Percentiles rank a stretch among this genome's conserved stretches.
Conservation (phyloP, 495 filamentous ascomycete genomes). For the Penicillium roqueforti region DNA sequence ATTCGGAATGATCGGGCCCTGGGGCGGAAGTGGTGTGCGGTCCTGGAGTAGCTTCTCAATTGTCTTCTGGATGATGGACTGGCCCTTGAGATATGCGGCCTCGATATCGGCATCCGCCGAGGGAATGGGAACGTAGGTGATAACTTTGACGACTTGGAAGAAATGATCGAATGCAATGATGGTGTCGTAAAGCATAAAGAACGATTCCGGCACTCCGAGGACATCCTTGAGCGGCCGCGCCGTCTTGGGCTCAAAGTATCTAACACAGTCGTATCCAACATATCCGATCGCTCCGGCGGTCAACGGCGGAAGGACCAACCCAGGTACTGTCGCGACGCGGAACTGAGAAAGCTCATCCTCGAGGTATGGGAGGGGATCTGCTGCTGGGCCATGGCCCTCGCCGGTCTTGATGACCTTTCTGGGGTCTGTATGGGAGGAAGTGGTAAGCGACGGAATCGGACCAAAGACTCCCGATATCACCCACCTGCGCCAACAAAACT, state of each 20-base stretch:
- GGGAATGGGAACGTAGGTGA: conserved; percentile 71
- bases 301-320: conserved; percentile 73
- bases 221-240: conserved; percentile 81
- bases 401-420: conserved; percentile 84
- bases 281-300: conserved; percentile 94
- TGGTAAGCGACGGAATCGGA: conserved; percentile 8
- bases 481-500: conserved; percentile 88
- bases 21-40: conserved; percentile 72
- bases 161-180: conserved; percentile 95
- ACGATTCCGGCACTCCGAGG: conserved; percentile 79
- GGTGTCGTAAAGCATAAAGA: conserved; percentile 98
- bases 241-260: conserved; percentile 95
- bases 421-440: conserved; percentile 52
- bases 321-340: conserved; percentile 75
- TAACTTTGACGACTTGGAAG: conserved; percentile 83
- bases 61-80: conserved; percentile 56
- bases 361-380: conserved; percentile 77
- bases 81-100: conserved; percentile 61
- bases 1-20: conserved; percentile 63
- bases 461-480: conserved; percentile 16
- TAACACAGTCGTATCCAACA: conserved; percentile 94
- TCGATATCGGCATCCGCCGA: conserved; percentile 48
- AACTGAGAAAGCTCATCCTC: conserved; percentile 73
- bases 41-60: conserved; percentile 65
- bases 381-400: conserved; percentile 73